Percentiles rank a stretch among this genome's conserved stretches.
phyloP scores from a whole-genome alignment of 1,284 basidiomycete genomes.

The Cerioporus squamosus region DNA sequence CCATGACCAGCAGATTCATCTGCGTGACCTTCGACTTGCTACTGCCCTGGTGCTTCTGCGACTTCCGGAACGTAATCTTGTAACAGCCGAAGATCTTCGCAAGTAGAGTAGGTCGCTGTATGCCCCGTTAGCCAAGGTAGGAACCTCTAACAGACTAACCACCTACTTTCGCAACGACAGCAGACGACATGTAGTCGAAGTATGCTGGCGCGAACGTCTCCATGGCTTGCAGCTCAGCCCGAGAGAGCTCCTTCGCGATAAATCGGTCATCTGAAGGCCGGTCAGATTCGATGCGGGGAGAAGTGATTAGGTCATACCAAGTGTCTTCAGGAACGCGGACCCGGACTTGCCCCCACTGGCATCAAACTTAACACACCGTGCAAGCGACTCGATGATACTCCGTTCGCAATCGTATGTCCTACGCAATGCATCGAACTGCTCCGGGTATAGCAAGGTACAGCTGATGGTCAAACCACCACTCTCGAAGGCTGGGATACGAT shows the following conservation, averaged over 20 bases:
- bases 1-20: slow-evolving; percentile 98
- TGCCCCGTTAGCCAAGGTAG: slow-evolving; percentile 3
- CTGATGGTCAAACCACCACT: slow-evolving; percentile 93
- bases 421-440: slow-evolving; percentile 95
- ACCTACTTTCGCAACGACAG: slow-evolving; percentile 77
- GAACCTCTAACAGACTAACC: not conserved
- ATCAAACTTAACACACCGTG: slow-evolving; percentile 96
- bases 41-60: slow-evolving; percentile 63
- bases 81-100: slow-evolving; percentile 99
- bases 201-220: slow-evolving; percentile 97
- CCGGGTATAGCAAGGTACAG: slow-evolving; percentile 94
- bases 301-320: slow-evolving; percentile 54
- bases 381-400: slow-evolving; percentile 91
- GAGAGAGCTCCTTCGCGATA: slow-evolving; percentile 96
- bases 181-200: slow-evolving; percentile 95
- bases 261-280: slow-evolving; percentile 85
- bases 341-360: slow-evolving; percentile 96
- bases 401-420: slow-evolving; percentile 93
- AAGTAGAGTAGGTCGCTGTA: slow-evolving; percentile 89
- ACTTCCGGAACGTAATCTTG: slow-evolving; percentile 92
- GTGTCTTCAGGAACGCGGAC: slow-evolving; percentile 94
- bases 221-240: slow-evolving; percentile 92
- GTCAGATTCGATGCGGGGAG: not conserved
- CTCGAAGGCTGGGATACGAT: slow-evolving; percentile 70
- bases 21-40: slow-evolving; percentile 81